Evolutionary conservation across 1,284 basidiomycete genomes (phyloP), one percentile per base, ranked within the genome.

Genomic region (Ustilago cynodontis): DNA sequence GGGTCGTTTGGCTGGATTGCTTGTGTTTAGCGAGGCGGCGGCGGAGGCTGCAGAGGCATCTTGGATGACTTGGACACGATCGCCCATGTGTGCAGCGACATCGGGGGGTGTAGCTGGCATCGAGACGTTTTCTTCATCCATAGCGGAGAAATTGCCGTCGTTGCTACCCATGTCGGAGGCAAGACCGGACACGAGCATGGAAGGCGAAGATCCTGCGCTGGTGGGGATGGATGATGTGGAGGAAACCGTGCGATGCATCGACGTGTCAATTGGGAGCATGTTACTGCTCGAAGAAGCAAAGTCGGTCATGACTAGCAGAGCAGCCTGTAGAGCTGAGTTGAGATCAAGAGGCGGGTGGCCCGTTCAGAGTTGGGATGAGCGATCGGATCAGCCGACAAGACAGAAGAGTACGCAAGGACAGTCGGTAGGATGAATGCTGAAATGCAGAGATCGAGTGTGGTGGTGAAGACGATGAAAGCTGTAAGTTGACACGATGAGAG

Each of bases 101-200:
- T 73, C 65, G 22, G 70, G 66, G 0, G 75, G 73, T 14, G 73
- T 76, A 8, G 73, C 60, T 7, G 73, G 73, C 68, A 76, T 71
- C 26, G 72, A 75, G 26, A 65, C 45, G 20, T 24, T n/a, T 14
- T 68, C 65, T 16, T 75, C 67, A 28, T 75, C 72, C 67, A 71
- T 71, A 18, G 67, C 41, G 28, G 47, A 49, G 24, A 16, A 14
- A 28, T 49, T 24, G 26, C 26, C 56, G 29, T 47, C 39, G 35
- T 43, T 29, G 51, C 55, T 64, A 11, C 61, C 22, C 33, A 64
- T 35, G 50, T 73, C 65, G 18, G 58, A 65, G 37, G 58, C 58
- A 0, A 61, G 26, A 10, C 52, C 65, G n/a, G 71, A 68, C 37
- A 59, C 58, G 14, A 31, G 45, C 65, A 74, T 61, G 43, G 59